Evolutionary conservation across 1,284 basidiomycete species (phyloP).

Genomic region (Ceratobasidium papillatum): DNA sequence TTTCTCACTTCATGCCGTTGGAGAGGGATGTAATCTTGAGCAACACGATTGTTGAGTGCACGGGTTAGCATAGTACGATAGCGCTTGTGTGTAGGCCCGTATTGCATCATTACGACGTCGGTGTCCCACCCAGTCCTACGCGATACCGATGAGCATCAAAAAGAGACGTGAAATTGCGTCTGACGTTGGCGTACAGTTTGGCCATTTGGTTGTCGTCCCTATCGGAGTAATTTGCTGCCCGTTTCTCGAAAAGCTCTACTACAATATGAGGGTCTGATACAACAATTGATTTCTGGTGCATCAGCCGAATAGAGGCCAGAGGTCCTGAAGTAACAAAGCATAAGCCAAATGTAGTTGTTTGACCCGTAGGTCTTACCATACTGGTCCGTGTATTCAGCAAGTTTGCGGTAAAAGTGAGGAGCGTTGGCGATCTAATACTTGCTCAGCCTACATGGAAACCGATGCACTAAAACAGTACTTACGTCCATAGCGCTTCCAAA

Average conservation of each 20-base stretch:
- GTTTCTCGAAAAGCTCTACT: neutral
- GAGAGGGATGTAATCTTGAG: neutral
- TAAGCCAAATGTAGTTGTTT: neutral
- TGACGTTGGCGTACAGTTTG: conserved; percentile 2
- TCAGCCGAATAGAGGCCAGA: neutral
- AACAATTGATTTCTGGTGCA: neutral
- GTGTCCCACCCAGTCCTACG: neutral
- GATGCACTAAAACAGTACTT: neutral
- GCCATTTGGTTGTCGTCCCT: neutral
- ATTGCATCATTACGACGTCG: neutral
- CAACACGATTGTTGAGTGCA: neutral
- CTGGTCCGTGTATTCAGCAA: conserved; percentile 9
- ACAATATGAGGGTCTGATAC: neutral
- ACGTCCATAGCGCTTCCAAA: neutral
- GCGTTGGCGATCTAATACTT: neutral
- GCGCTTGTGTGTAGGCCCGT: neutral
- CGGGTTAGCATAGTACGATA: neutral
- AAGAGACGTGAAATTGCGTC: too few relatives aligned
- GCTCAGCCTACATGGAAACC: neutral
- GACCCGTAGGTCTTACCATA: neutral
- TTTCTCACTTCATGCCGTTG: neutral
- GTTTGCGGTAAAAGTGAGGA: neutral
- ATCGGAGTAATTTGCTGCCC: neutral
- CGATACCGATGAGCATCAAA: too few relatives aligned
- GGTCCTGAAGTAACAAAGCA: neutral